phyloP scores from a whole-genome alignment of 2,329 filamentous ascomycete species.

The Aspergillus melleus region DNA sequence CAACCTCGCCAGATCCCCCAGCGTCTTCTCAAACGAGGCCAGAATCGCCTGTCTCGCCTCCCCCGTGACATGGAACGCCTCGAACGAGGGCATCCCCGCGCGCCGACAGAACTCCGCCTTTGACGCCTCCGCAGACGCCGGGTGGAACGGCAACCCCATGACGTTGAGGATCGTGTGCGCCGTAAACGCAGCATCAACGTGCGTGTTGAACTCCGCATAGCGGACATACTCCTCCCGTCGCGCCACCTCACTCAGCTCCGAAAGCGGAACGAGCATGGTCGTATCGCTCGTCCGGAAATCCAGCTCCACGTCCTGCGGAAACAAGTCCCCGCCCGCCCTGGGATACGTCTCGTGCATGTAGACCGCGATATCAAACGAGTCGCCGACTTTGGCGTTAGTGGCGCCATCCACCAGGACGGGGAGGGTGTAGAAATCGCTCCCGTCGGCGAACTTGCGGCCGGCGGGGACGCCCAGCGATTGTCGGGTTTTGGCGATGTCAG shows the following conservation, averaged over 20 bases:
- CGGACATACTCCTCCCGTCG: too few relatives aligned
- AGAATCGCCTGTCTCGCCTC: neutral
- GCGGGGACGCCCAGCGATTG: slow-evolving; percentile 5
- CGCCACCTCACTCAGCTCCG: too few relatives aligned
- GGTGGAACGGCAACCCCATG: slow-evolving; percentile 10
- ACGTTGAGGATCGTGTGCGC: slow-evolving; percentile 2
- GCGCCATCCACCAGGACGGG: neutral
- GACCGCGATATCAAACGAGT: slow-evolving; percentile 9
- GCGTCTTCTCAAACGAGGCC: neutral
- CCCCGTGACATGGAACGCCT: neutral
- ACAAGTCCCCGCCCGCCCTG: neutral
- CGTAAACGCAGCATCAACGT: slow-evolving; percentile 12
- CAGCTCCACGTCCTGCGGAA: neutral
- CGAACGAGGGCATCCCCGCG: slow-evolving; percentile 6
- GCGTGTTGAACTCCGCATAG: slow-evolving; percentile 6
- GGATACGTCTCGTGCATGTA: slow-evolving; percentile 11
- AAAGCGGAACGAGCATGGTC: neutral
- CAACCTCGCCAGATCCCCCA: neutral
- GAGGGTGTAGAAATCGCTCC: slow-evolving; percentile 2
- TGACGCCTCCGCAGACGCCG: slow-evolving; percentile 8
- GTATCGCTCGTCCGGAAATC: neutral
- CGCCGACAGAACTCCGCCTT: slow-evolving; percentile 5
- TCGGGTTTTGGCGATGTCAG: slow-evolving; percentile 12
- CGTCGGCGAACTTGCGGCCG: neutral
- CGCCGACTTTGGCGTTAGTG: neutral